Evolutionary conservation across 768 basidiomycete genomes (phyloP), one percentile per base, ranked within the genome.

Genomic region (Lactarius psammicola): DNA sequence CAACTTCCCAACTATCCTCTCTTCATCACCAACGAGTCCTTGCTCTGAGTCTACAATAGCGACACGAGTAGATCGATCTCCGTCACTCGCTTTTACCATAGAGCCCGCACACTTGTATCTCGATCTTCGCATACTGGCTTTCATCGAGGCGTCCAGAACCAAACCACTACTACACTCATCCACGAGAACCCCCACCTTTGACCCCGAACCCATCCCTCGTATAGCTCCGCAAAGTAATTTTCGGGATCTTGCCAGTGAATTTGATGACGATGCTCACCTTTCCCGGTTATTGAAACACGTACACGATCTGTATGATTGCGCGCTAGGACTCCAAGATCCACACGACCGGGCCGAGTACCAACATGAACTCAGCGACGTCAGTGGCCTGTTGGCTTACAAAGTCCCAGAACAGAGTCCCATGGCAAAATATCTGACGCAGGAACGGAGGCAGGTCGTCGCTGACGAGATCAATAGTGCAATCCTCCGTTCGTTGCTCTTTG

Each of bases 381-480:
- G 85, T 20, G 89, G 88, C 0, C 76, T 98, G 34, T 79, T 98
- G 53, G 93, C 89, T n/a, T 97, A 96, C 75, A 83, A 81, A 42
- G 81, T 87, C 23, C 91, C 94, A 0, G 92, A 92, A 71, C 83
- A 79, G 42, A 92, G 92, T 71, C 83, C 89, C 0, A 81, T 94
- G 71, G 79, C 84, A 18, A 86, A 82, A 62, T 98, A 95, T 76
- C 75, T 97, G 66, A 82, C 83, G 42, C 87, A 89, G 74, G 85
- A 85, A 60, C 80, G 95, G 72, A 84, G 95, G 65, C 88, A 91
- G 68, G 85, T 84, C 6, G 84, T 97, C 26, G 94, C 94, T 6
- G 90, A 93, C 64, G 91, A 95, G 76, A 87, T 98, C 49, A 90
- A 95, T 69, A 81, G 85, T 53, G 95, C 94, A 18, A 90, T 97